These are phyloP conservation scores for Neurospora sp. DNA, from an alignment of 495 filamentous ascomycete genomes.

Conservation along the genomic window DNA sequence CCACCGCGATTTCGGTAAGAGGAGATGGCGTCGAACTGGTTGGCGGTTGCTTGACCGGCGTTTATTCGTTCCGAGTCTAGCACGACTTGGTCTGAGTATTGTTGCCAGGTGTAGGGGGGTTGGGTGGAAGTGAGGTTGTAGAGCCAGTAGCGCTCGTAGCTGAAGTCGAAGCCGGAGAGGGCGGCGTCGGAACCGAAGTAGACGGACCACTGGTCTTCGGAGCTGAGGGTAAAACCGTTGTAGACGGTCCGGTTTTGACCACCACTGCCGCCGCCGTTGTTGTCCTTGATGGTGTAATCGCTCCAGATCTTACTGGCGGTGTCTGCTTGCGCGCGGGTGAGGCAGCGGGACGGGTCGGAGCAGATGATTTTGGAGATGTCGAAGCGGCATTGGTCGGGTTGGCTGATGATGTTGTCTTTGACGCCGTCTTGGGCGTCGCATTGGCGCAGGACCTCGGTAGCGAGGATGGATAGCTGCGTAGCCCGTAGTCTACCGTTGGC, in stretches of 20 bases:
- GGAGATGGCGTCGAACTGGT: conserved; percentile 35
- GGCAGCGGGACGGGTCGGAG: conserved; percentile 33
- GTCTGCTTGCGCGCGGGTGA: conserved; percentile 46
- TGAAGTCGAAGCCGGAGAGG: conserved; percentile 22
- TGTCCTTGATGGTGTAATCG: too few species aligned
- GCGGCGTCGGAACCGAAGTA: conserved; percentile 16
- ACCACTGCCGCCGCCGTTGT: too few species aligned
- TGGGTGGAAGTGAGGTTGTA: conserved; percentile 26
- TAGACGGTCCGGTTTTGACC: conserved; percentile 42
- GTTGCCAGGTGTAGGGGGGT: conserved; percentile 21
- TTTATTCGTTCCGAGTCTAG: conserved; percentile 10
- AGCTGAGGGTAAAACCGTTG: conserved; percentile 33
- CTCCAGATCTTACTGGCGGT: too few species aligned
- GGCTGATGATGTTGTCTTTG: conserved; percentile 54
- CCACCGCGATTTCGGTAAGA: conserved; percentile 35
- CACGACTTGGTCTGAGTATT: conserved; percentile 23
- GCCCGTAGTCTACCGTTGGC: conserved; percentile 43
- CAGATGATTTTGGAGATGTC: conserved; percentile 46
- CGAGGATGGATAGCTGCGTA: conserved; percentile 41
- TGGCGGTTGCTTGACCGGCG: conserved; percentile 33
- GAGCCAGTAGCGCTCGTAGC: conserved; percentile 29
- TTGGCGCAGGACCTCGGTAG: conserved; percentile 49
- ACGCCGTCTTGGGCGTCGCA: conserved; percentile 58
- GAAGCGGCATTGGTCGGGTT: conserved; percentile 49
- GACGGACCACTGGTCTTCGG: conserved; percentile 21